Percentiles rank a stretch among this genome's conserved stretches.
phyloP scores from a whole-genome alignment of 2,329 filamentous ascomycete genomes.

The Talaromyces sp. region DNA sequence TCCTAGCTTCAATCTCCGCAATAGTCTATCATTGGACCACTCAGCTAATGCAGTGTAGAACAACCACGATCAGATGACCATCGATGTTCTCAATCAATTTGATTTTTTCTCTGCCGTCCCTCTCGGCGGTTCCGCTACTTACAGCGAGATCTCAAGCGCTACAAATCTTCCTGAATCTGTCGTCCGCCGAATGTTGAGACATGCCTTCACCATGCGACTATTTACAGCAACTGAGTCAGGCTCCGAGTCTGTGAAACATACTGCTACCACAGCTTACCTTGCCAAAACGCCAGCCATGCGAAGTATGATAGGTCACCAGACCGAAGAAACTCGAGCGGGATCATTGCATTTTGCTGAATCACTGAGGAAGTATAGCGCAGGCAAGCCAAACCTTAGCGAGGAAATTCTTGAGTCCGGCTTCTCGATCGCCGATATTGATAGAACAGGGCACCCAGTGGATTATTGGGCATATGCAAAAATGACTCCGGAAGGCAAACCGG shows the following conservation, averaged over 20 bases:
- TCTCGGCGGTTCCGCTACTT: not conserved
- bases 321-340: not conserved
- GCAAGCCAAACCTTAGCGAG: not conserved
- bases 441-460: not conserved
- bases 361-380: not conserved
- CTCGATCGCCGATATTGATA: not conserved
- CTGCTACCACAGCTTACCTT: not conserved
- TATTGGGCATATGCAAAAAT: not conserved
- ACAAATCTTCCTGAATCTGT: not conserved
- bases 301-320: not conserved
- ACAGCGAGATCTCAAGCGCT: not conserved
- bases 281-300: slow-evolving; percentile 1
- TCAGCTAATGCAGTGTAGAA: not conserved
- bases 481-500: not conserved
- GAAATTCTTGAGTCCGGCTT: not conserved
- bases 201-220: not conserved
- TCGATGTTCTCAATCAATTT: not conserved
- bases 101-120: not conserved
- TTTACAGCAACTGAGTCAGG: not conserved
- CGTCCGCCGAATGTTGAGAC: not conserved
- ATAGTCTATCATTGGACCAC: too few species aligned
- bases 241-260: not conserved
- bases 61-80: not conserved
- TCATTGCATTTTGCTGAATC: not conserved
- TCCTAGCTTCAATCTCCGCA: not conserved